Evolutionary conservation across 1,139 yeast species (phyloP), one percentile per base, ranked within the genome.

Genomic region (Kodamaea sp.): DNA sequence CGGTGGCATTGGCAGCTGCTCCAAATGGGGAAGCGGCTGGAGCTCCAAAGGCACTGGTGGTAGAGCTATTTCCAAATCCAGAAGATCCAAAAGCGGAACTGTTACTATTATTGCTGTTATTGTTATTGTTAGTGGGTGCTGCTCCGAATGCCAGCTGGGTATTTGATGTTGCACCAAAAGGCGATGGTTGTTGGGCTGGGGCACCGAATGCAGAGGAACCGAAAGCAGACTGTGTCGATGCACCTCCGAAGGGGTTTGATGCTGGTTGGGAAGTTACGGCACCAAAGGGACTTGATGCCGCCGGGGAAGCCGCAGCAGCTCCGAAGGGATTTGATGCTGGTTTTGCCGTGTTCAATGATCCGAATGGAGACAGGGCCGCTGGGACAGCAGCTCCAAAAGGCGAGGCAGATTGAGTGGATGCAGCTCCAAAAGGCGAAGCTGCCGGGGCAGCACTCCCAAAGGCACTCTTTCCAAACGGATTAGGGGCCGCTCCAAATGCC

Each of bases 21-120:
- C 49, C 53, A 37, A 51, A 47, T 20, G 49, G 42, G 24, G 47
- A 37, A 10, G 42, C 28, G 19, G 22, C 22, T 11, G 31, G 24
- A 7, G 24, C 24, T n/a, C 30, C 30, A 19, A 29, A 34, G 25
- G 24, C 26, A 15, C 30, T 15, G 15, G 24, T 20, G 31, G 31
- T 16, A 4, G 22, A 16, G 9, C 20, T 15, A 15, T 15, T 25
- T 11, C 31, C 26, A n/a, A n/a, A n/a, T n/a, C n/a, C n/a, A 20
- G 24, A 13, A 16, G 39, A 8, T 8, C 43, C 43, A 30, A 39
- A 37, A 20, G 38, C 31, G 15, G 43, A 22, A 15, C 10, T 11
- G 16, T 15, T 24, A 15, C 15, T 13, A 15, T 9, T 22, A 22
- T 24, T 24, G 26, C 13, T 24, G 16, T 13, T 11, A 13, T 5